Percentiles rank a stretch among this genome's conserved stretches.
phyloP scores from a whole-genome alignment of 345 rosid genomes.

The Kernera saxatilis region DNA sequence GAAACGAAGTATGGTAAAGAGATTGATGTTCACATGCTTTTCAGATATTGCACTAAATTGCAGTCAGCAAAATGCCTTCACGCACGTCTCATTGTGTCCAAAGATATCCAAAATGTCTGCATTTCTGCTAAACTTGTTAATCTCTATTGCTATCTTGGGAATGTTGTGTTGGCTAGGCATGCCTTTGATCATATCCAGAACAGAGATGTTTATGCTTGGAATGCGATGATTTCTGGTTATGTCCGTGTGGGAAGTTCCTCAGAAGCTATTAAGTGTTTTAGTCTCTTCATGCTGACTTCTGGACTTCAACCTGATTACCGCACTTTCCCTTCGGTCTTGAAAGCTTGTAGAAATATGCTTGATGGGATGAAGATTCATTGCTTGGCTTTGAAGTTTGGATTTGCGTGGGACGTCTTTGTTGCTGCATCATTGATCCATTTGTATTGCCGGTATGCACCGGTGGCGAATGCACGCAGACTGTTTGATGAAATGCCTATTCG shows the following conservation, averaged over 20 bases:
- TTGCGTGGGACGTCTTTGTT: conserved; percentile 53
- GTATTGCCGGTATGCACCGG: conserved; percentile 41
- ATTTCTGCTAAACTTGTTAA: conserved; percentile 42
- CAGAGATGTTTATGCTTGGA: conserved; percentile 51
- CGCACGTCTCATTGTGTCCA: conserved; percentile 36
- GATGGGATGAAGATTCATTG: conserved; percentile 54
- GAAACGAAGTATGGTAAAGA: neutral
- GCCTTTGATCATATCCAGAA: conserved; percentile 33
- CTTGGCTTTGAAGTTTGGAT: conserved; percentile 46
- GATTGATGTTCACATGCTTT: conserved; percentile 33
- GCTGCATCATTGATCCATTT: conserved; percentile 55
- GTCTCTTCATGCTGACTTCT: conserved; percentile 37
- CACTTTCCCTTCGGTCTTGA: conserved; percentile 53
- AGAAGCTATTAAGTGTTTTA: conserved; percentile 45
- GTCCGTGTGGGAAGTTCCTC: conserved; percentile 31
- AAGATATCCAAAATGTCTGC: conserved; percentile 24
- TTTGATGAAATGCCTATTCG: conserved; percentile 48
- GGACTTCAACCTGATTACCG: conserved; percentile 55
- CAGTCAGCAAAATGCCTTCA: conserved; percentile 39
- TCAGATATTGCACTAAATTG: conserved; percentile 35
- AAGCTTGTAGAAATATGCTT: conserved; percentile 41
- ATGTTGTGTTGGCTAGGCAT: conserved; percentile 24
- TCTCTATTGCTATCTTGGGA: conserved; percentile 39
- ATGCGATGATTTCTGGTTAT: conserved; percentile 51
- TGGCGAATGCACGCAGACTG: conserved; percentile 35